Evolutionary conservation across 768 basidiomycete genomes (phyloP), one percentile per base, ranked within the genome.

Genomic region (Leccinum longicurvipes): DNA sequence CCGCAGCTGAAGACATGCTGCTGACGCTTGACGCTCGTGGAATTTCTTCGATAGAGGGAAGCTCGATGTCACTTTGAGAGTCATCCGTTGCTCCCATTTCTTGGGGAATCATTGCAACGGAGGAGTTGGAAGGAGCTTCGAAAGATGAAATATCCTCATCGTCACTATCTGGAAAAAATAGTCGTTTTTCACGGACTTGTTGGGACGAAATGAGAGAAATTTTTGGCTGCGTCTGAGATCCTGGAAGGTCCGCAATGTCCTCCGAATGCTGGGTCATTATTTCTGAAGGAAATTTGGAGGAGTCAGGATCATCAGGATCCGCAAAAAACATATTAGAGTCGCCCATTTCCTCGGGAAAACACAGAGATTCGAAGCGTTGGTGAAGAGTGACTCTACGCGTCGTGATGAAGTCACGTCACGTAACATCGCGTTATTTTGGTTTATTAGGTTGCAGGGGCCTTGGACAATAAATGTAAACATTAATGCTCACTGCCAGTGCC

Each of bases 281-380:
- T 44, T 48, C 51, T 23, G 42, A 27, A 14, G 4, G 27, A 24
- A 31, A 48, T 28, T 23, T 28, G 34, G 55, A 47, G 19, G 74
- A 74, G 8, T 74, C 75, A 46, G 83, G 77, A 53, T 82, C 84
- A 32, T 75, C 75, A 15, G 85, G 82, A 32, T 77, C 78, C 34
- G 82, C 80, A 67, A 89, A 87, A 65, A 89, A 88, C 10, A 80
- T 69, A 7, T 67, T 70, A 12, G 11, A 34, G 46, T 44, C 32
- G 39, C 41, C 53, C 66, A 70, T 69, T 21, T 41, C 6, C 14
- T 36, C 36, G n/a, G n/a, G 39, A 41, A 31, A 12, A 5, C 12
- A 12, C 29, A 11, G 29, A 39, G 36, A 39, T 8, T 39, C 36
- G 7, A 39, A 39, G 36, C n/a, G n/a, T 39, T n/a, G n/a, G 28